Percentiles rank a stretch among this genome's conserved stretches.
These are phyloP conservation scores for Zizania palustris DNA, from an alignment of 202 grass and related monocot genomes.

Conservation along the genomic window DNA sequence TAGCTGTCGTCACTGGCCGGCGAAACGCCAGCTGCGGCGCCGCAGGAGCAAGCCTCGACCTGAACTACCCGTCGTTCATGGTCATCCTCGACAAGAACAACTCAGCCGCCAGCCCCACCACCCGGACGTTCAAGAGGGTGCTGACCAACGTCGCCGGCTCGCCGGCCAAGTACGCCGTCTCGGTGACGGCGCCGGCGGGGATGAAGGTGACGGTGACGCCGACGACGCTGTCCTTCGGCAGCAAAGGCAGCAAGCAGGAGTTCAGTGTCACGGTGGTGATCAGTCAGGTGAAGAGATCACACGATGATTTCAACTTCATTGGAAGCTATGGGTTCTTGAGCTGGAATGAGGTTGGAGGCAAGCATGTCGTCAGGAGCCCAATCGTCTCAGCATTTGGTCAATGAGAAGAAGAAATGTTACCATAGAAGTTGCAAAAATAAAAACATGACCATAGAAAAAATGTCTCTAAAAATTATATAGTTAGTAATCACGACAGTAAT, in stretches of 20 bases:
- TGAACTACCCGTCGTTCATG: slow-evolving; percentile 84
- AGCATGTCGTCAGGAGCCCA: slow-evolving; percentile 70
- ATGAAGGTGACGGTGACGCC: slow-evolving; percentile 67
- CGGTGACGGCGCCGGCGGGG: slow-evolving; percentile 45
- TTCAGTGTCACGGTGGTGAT: slow-evolving; percentile 62
- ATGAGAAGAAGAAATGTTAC: slow-evolving; percentile 14
- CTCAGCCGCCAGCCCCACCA: slow-evolving; percentile 33
- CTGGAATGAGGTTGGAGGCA: slow-evolving; percentile 75
- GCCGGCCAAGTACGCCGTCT: slow-evolving; percentile 43
- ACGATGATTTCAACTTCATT: slow-evolving; percentile 30
- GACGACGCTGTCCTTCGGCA: slow-evolving; percentile 42
- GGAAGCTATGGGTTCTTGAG: slow-evolving; percentile 72
- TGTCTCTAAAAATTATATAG: neutral
- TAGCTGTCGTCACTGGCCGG: slow-evolving; percentile 45
- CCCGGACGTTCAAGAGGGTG: slow-evolving; percentile 56
- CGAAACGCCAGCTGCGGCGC: slow-evolving; percentile 37
- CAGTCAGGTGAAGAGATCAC: slow-evolving; percentile 38
- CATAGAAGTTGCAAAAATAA: slow-evolving; percentile 35
- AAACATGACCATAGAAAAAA: slow-evolving; percentile 21
- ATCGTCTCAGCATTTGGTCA: slow-evolving; percentile 70
- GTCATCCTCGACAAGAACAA: slow-evolving; percentile 46
- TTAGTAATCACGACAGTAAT: slow-evolving; percentile 25
- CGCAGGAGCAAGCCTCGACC: slow-evolving; percentile 45
- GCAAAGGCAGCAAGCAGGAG: slow-evolving; percentile 58
- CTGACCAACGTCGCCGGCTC: slow-evolving; percentile 54